Percentiles rank a stretch among this genome's conserved stretches.
Evolutionary conservation across 805 yeast species (phyloP).

Genomic region (Saccharomycopsis sp.): DNA sequence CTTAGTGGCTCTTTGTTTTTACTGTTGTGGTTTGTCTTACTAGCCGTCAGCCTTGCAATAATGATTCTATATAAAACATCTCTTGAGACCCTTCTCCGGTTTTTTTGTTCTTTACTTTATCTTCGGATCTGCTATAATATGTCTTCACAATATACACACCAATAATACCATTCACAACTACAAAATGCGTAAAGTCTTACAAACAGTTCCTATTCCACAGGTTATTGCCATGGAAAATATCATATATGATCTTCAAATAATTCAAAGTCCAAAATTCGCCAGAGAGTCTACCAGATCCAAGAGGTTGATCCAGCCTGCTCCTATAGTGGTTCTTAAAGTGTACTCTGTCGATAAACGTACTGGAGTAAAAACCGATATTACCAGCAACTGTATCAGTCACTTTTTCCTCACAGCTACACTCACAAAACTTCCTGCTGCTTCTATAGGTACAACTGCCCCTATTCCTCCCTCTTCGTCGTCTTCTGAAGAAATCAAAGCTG

Average conservation of each 20-base stretch:
- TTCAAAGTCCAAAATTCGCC: slow-evolving; percentile 20
- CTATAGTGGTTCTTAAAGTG: slow-evolving; percentile 11
- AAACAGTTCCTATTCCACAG: not conserved
- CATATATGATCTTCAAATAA: slow-evolving; percentile 11
- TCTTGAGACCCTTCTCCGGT: not conserved
- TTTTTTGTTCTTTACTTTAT: not conserved
- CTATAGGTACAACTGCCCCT: not conserved
- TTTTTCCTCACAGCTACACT: not conserved
- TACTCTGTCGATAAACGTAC: not conserved
- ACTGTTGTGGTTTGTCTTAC: not conserved
- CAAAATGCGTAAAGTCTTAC: not conserved
- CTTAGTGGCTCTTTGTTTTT: not conserved
- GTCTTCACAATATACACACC: too few relatives aligned
- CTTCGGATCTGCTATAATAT: too few relatives aligned
- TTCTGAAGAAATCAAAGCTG: not conserved
- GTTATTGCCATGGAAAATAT: slow-evolving; percentile 1
- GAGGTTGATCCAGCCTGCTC: slow-evolving; percentile 15
- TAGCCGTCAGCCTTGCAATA: not conserved
- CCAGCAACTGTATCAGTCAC: not conserved
- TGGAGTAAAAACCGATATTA: not conserved
- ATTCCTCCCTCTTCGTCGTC: not conserved
- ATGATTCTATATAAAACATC: not conserved
- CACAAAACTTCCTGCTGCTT: not conserved
- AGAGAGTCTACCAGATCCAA: slow-evolving; percentile 19
- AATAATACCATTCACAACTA: not conserved